These are phyloP conservation scores for Eleusine indica DNA, from an alignment of 176 grass and related monocot species.

Conservation along the genomic window DNA sequence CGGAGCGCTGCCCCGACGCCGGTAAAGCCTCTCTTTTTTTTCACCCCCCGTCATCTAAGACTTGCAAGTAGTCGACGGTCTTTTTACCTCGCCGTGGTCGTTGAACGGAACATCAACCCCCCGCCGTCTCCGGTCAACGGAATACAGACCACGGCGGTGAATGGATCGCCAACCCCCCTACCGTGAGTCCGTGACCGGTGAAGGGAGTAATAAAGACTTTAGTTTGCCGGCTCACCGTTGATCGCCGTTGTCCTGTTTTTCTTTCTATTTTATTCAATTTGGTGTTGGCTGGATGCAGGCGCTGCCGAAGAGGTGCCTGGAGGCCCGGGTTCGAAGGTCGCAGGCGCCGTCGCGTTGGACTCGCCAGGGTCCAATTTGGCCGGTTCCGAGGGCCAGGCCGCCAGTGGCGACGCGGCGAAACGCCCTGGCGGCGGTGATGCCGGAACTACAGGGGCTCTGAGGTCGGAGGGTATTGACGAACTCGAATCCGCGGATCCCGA, in stretches of 20 bases:
- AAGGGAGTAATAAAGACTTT: not conserved
- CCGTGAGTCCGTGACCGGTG: not conserved
- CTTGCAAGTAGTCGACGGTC: not conserved
- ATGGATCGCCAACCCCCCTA: not conserved
- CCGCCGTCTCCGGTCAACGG: not conserved
- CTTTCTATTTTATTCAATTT: slow-evolving; percentile 2
- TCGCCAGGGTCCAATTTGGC: slow-evolving; percentile 10
- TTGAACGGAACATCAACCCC: not conserved
- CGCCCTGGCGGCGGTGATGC: not conserved
- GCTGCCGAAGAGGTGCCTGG: slow-evolving; percentile 34
- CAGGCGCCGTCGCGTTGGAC: slow-evolving; percentile 19
- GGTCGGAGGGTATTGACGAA: slow-evolving; percentile 2
- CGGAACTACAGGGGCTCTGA: not conserved
- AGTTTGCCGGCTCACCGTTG: not conserved
- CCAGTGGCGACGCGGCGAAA: not conserved
- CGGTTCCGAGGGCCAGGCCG: not conserved
- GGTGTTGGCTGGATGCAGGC: slow-evolving; percentile 43
- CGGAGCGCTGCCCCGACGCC: slow-evolving; percentile 39
- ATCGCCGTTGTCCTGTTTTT: slow-evolving; percentile 6
- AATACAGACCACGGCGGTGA: not conserved
- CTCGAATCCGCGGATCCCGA: not conserved
- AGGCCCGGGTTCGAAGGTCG: not conserved
- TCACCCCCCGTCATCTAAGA: not conserved
- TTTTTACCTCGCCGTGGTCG: not conserved
- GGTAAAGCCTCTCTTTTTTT: slow-evolving; percentile 38